Evolutionary conservation across 805 yeast species (phyloP), one percentile per base, ranked within the genome.

Genomic region (Schizosaccharomyces osmophilus): DNA sequence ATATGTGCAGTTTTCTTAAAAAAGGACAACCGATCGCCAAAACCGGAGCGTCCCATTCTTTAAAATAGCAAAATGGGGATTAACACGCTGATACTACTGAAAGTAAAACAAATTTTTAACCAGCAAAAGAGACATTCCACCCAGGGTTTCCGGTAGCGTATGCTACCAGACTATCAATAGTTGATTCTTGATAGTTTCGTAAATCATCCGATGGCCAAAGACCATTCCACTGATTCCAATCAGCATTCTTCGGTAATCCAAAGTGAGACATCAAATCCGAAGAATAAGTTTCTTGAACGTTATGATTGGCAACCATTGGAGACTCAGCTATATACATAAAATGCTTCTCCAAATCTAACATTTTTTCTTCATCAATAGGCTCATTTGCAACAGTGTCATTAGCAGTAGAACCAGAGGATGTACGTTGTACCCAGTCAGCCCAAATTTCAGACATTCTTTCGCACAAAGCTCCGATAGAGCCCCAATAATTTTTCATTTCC

Each of bases 201-300:
- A 51, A 29, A 51, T 51, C 57, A 51, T 51, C 57, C 31, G 57
- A 51, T 11, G 57, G 57, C 57, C 57, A 51, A 11, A 51, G 26
- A 29, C 57, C 57, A 15, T 29, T 51, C 57, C 57, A 51, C 6
- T 22, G 36, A 17, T 51, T 24, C 31, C 22, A 17, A 17, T 51
- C 57, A 2, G 36, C 26, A 13, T 51, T 51, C 26, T 51, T 51
- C 31, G 57, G 17, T 9, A 51, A 9, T 29, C 57, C 57, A 51
- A 51, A 51, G 32, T 51, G 32, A 6, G 57, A 51, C 57, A 51
- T 51, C 36, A 51, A 29, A 29, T 51, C 57, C 11, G 57, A 17
- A 22, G 57, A 51, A 51, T 51, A 51, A 19, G 39, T 19, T 29
- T 51, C 36, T 26, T 51, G 57, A 29, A 17, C 36, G n/a, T 11